phyloP scores from a whole-genome alignment of 306 rosid species.

The Cucurbita moschata region DNA sequence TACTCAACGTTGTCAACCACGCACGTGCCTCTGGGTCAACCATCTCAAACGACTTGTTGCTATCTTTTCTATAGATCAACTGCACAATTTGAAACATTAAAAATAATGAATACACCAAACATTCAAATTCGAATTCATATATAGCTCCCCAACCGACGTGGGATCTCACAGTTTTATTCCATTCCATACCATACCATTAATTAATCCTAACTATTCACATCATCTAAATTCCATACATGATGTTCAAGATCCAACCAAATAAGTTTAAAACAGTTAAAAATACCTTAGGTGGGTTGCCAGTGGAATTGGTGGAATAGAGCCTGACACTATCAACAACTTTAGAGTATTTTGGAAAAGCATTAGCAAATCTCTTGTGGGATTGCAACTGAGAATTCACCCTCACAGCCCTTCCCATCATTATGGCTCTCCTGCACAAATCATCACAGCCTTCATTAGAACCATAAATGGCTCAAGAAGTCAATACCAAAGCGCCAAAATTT shows the following conservation, averaged over 20 bases:
- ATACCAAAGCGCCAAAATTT: not conserved
- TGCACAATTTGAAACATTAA: conserved; percentile 7
- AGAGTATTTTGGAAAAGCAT: conserved; percentile 54
- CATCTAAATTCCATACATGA: not conserved
- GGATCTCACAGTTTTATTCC: too few species aligned
- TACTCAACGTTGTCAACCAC: conserved; percentile 26
- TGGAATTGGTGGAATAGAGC: conserved; percentile 42
- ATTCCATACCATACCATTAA: too few species aligned
- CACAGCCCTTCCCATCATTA: conserved; percentile 70
- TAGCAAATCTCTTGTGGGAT: conserved; percentile 92
- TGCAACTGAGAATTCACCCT: conserved; percentile 71
- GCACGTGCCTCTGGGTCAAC: conserved; percentile 43
- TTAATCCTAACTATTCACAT: not conserved
- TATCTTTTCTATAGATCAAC: conserved; percentile 67
- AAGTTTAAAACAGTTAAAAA: not conserved
- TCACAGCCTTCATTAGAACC: not conserved
- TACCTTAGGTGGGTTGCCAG: conserved; percentile 60
- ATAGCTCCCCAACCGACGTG: too few species aligned
- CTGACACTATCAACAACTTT: conserved; percentile 71
- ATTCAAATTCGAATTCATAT: too few species aligned
- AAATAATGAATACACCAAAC: not conserved
- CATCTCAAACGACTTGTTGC: conserved; percentile 21
- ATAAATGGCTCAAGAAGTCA: not conserved
- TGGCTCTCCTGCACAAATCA: conserved; percentile 54
- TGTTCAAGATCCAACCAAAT: not conserved